phyloP scores from a whole-genome alignment of 495 filamentous ascomycete genomes.

The Eremomyces bilateralis region DNA sequence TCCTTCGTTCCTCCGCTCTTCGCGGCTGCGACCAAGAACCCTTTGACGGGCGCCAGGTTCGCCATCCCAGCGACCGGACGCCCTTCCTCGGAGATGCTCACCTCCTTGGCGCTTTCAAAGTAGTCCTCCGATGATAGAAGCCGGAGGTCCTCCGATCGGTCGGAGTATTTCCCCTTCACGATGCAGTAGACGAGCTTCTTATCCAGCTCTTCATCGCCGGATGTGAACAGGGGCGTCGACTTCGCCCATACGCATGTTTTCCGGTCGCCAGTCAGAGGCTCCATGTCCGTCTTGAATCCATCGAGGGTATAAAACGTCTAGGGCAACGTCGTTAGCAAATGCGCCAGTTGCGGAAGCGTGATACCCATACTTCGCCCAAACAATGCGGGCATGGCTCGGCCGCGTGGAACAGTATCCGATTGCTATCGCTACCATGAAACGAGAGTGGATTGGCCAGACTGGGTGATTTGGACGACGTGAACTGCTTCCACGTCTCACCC shows the following conservation, averaged over 20 bases:
- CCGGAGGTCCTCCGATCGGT: constrained; percentile 40
- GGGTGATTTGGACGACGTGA: constrained; percentile 32
- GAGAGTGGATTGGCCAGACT: constrained; percentile 19
- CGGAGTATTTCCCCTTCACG: constrained; percentile 40
- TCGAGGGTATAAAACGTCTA: constrained; percentile 77
- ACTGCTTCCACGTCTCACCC: constrained; percentile 58
- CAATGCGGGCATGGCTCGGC: constrained; percentile 33
- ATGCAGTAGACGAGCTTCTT: constrained; percentile 59
- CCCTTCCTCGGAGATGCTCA: constrained; percentile 47
- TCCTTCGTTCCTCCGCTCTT: constrained; percentile 62
- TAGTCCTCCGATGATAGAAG: constrained; percentile 57
- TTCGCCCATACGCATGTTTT: constrained; percentile 69
- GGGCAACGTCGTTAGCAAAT: no score
- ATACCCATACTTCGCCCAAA: constrained; percentile 13
- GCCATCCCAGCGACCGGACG: constrained; percentile 52
- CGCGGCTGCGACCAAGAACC: constrained; percentile 65
- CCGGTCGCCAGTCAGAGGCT: constrained; percentile 38
- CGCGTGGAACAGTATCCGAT: constrained; percentile 40
- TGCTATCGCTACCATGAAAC: constrained; percentile 21
- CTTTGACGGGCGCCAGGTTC: constrained; percentile 58
- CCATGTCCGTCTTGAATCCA: constrained; percentile 45
- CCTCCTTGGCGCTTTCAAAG: constrained; percentile 44
- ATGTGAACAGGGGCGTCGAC: constrained; percentile 47
- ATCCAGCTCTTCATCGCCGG: constrained; percentile 32
- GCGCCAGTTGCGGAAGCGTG: neutral